Evolutionary conservation across 148 eudicot genomes (phyloP), one percentile per base, ranked within the genome.

Genomic region (Vaccinium myrtillus): DNA sequence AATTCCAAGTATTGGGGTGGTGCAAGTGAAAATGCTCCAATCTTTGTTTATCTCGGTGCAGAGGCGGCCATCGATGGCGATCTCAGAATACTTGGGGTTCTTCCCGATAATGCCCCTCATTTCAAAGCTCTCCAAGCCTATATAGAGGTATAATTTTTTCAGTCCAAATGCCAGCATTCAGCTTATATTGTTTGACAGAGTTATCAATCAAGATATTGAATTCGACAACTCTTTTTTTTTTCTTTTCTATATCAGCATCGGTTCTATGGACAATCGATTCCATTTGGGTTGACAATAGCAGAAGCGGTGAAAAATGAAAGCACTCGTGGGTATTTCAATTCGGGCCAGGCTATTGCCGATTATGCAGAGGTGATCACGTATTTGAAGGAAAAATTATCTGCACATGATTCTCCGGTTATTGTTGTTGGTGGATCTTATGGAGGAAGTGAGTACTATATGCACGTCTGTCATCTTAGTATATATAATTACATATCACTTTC

Each of bases 391-490:
- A 84, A 80, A 6, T 76, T 88, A 18, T 75, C 86, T 0, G 91
- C 95, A 1, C 48, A 79, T 0, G 30, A 87, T 81, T 91, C 89
- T 77, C 95, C 95, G 0, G 76, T 92, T 39, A 90, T 92, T 39
- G 93, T 88, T 6, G 63, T 89, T 63, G 94, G 94, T 59, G 94
- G 89, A 78, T 92, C 94, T 18, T 92, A 92, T 63, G 94, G 93
- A 23, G 93, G 94, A 89, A 90, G 92, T 80, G 61, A 58, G 71
- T 80, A 19, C 13, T 63, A 67, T 67, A 3, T 4, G 25, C 4
- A 9, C 11, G 15, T 25, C 8, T 25, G 25, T 67, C 36, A 3
- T 11, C 12, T 8, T n/a, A 49, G 48, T 53, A 10, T 8, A 67
- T 76, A 67, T 76, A 21, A 8, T 76, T 8, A 76, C 48, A 2